A percentile compares a stretch with the other conserved stretches of the same genome.
phyloP scores from a whole-genome alignment of 179 eudicot species.

The Drosera spatulata region DNA sequence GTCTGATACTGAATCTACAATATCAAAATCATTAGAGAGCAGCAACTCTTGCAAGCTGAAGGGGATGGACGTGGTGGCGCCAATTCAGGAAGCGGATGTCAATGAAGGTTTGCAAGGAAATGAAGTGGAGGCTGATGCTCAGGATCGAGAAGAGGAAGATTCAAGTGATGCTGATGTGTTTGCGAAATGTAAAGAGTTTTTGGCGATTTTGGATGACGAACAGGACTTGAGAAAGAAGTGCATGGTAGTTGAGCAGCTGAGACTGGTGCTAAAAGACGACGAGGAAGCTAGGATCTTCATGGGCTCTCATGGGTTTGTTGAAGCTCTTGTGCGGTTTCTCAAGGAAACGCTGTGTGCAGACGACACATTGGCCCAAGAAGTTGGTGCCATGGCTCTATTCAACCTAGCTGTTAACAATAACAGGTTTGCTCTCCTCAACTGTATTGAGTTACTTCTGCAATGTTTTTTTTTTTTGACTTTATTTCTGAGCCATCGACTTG shows the following conservation, averaged over 20 bases:
- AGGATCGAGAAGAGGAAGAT: slow-evolving; percentile 25
- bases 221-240: slow-evolving; percentile 46
- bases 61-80: slow-evolving; percentile 57
- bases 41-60: slow-evolving; percentile 48
- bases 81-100: slow-evolving; percentile 38
- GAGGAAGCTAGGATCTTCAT: slow-evolving; percentile 89
- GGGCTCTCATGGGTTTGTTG: slow-evolving; percentile 96
- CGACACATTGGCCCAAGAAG: slow-evolving; percentile 59
- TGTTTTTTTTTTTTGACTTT: not conserved
- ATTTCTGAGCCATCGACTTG: too few relatives aligned
- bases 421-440: slow-evolving; percentile 36
- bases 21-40: slow-evolving; percentile 42
- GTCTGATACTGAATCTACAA: slow-evolving; percentile 57
- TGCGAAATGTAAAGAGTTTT: slow-evolving; percentile 38
- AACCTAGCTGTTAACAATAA: slow-evolving; percentile 93
- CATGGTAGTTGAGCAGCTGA: slow-evolving; percentile 65
- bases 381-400: slow-evolving; percentile 93
- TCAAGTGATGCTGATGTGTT: slow-evolving; percentile 29
- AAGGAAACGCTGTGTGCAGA: slow-evolving; percentile 42
- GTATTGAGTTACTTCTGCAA: not conserved
- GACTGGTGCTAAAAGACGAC: slow-evolving; percentile 80
- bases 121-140: slow-evolving; percentile 16
- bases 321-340: slow-evolving; percentile 61
- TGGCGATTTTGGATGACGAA: slow-evolving; percentile 39
- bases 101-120: slow-evolving; percentile 37